A percentile compares a stretch with the other conserved stretches of the same genome.
Evolutionary conservation across 225 moss, liverwort and hornwort species (phyloP).

Genomic region (Climacium dendroides): DNA sequence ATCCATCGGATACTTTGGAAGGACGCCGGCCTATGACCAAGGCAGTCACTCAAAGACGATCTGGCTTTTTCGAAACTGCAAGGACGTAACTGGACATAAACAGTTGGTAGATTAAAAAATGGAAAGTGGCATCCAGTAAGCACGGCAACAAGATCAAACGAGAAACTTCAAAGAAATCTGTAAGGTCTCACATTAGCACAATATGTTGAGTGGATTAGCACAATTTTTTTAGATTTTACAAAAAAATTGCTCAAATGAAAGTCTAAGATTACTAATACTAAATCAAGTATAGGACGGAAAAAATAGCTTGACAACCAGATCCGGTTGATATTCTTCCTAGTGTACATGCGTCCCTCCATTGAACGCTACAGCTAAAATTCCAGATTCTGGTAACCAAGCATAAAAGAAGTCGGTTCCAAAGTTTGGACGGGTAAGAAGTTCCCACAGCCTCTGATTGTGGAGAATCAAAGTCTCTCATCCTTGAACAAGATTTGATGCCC

Average conservation of each 20-base stretch:
- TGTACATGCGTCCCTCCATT: conserved; percentile 6
- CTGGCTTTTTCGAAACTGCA: too few species aligned
- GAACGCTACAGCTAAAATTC: neutral
- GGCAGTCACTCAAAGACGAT: neutral
- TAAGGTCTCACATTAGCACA: neutral
- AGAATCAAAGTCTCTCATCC: neutral
- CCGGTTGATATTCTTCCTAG: neutral
- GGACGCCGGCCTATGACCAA: neutral
- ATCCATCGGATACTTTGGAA: neutral
- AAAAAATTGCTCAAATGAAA: neutral
- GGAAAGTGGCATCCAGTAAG: neutral
- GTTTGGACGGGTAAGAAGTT: neutral
- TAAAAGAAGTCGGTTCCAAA: neutral
- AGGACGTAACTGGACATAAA: neutral
- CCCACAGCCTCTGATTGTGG: neutral
- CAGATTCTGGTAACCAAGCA: neutral
- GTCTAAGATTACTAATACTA: neutral
- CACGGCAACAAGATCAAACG: neutral
- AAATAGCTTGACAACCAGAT: neutral
- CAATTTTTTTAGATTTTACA: neutral
- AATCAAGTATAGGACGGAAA: neutral
- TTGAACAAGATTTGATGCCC: neutral
- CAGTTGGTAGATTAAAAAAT: neutral
- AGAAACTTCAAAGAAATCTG: neutral
- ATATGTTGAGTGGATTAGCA: neutral